phyloP scores from a whole-genome alignment of 257 asterid species.

The Sherardia arvensis region DNA sequence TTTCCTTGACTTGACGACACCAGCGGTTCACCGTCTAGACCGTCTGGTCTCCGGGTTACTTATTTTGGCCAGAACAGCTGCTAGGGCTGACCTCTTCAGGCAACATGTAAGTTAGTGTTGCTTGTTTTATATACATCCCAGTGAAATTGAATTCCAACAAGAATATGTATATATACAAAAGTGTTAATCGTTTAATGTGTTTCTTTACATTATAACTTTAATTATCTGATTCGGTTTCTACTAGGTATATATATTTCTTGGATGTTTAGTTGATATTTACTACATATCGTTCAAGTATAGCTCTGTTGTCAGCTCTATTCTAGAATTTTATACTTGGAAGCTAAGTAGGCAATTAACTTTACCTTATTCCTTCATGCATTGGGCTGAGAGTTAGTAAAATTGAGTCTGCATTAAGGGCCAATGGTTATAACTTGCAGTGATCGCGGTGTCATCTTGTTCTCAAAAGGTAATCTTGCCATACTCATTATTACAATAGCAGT shows the following conservation, averaged over 20 bases:
- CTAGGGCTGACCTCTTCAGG: constrained; percentile 81
- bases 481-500: background rate
- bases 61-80: constrained; percentile 81
- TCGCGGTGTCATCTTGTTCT: background rate
- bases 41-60: constrained; percentile 98
- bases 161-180: background rate
- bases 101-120: constrained; percentile 57
- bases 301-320: background rate
- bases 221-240: background rate
- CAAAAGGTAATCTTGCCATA: background rate
- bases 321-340: background rate
- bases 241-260: background rate
- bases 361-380: background rate
- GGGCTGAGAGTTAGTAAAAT: background rate
- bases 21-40: constrained; percentile 91
- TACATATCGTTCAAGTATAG: background rate
- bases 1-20: constrained; percentile 40
- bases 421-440: background rate
- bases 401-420: background rate
- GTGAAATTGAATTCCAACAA: background rate
- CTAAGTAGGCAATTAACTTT: background rate
- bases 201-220: background rate
- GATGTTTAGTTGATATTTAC: background rate
- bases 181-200: background rate
- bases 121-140: constrained; percentile 3